Evolutionary conservation across 768 basidiomycete species (phyloP).

Genomic region (Lentinula boryana): DNA sequence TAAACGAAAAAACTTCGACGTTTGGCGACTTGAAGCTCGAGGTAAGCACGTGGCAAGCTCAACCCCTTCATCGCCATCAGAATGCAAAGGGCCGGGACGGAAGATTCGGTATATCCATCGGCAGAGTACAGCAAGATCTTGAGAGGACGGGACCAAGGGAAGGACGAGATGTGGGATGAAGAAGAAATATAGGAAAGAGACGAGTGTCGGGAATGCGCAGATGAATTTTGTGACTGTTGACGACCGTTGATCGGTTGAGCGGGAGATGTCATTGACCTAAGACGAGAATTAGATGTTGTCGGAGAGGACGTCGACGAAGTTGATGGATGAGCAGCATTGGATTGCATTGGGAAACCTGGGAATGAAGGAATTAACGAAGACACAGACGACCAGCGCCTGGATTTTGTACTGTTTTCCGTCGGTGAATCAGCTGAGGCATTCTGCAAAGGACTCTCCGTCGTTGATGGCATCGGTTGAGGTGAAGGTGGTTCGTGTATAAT

Average conservation of each 20-base stretch:
- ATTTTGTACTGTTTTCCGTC: not conserved
- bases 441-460: not conserved
- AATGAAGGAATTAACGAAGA: slow-evolving; percentile 34
- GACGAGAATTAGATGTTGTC: not conserved
- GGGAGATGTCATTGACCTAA: slow-evolving; percentile 14
- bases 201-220: slow-evolving; percentile 23
- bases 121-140: slow-evolving; percentile 78
- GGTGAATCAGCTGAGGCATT: not conserved
- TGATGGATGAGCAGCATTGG: slow-evolving; percentile 12
- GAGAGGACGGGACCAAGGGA: slow-evolving; percentile 37
- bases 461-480: not conserved
- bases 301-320: not conserved
- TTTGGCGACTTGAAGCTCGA: slow-evolving; percentile 81
- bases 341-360: slow-evolving; percentile 22
- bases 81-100: slow-evolving; percentile 78
- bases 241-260: not conserved
- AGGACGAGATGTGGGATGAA: slow-evolving; percentile 30
- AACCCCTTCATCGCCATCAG: slow-evolving; percentile 73
- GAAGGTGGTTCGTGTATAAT: not conserved
- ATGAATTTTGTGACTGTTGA: slow-evolving; percentile 8
- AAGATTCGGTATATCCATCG: slow-evolving; percentile 92
- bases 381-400: slow-evolving; percentile 39
- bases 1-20: slow-evolving; percentile 91
- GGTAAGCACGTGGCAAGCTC: slow-evolving; percentile 82
- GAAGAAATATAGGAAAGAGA: slow-evolving; percentile 14